These are phyloP conservation scores for Cryomyces minteri DNA, from an alignment of 495 filamentous ascomycete genomes.

Conservation along the genomic window DNA sequence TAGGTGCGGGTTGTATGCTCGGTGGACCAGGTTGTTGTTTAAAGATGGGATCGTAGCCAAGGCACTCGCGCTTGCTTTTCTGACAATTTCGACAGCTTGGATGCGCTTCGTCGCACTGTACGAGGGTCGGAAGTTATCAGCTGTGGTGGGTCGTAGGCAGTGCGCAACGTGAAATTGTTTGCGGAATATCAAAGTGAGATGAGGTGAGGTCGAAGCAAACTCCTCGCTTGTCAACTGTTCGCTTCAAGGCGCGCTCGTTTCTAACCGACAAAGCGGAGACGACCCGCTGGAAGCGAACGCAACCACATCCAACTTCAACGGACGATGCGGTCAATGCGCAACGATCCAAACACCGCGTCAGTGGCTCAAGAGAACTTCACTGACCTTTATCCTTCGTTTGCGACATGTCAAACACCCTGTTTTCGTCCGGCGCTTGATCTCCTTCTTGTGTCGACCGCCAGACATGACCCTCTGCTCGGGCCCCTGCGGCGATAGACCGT, in stretches of 20 bases:
- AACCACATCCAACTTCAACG: too few relatives aligned
- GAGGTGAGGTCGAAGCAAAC: too few relatives aligned
- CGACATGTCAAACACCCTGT: constrained; percentile 94
- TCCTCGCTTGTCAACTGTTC: too few relatives aligned
- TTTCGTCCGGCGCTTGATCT: constrained; percentile 96
- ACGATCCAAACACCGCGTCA: too few relatives aligned
- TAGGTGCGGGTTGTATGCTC: constrained; percentile 59
- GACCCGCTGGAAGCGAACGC: too few relatives aligned
- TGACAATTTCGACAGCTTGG: constrained; percentile 92
- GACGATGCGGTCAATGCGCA: too few relatives aligned
- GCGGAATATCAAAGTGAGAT: too few relatives aligned
- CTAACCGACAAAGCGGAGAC: too few relatives aligned
- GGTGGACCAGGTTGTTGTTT: constrained; percentile 66
- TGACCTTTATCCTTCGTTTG: constrained; percentile 95
- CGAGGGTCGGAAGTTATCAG: background rate
- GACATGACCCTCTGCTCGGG: constrained; percentile 41
- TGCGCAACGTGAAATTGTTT: too few relatives aligned
- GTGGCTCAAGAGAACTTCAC: constrained; percentile 14
- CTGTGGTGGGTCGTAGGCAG: too few relatives aligned
- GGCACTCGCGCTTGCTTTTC: constrained; percentile 93
- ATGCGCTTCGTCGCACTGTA: constrained; percentile 88
- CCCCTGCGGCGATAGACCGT: constrained; percentile 38
- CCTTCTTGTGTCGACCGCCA: constrained; percentile 83
- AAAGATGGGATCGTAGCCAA: constrained; percentile 97
- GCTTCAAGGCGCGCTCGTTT: too few relatives aligned